Evolutionary conservation across 2,329 filamentous ascomycete species (phyloP).

Genomic region (Penicillium sp.): DNA sequence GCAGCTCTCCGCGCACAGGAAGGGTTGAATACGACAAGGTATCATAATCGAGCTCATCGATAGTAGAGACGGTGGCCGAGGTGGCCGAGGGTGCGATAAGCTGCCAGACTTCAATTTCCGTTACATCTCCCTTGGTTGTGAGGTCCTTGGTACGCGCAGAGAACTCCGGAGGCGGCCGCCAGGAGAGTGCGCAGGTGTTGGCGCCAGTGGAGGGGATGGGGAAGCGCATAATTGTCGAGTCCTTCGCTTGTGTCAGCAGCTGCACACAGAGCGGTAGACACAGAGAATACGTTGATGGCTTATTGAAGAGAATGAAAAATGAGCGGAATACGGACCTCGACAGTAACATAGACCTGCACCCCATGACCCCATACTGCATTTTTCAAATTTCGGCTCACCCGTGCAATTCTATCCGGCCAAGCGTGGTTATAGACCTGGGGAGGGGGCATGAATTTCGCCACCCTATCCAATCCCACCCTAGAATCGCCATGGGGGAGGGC

Average conservation of each 20-base stretch:
- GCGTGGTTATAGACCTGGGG: background rate
- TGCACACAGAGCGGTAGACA: background rate
- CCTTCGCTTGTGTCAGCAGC: background rate
- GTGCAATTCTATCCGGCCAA: conserved; percentile 3
- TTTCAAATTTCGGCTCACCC: background rate
- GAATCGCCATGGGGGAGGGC: background rate
- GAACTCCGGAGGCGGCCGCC: background rate
- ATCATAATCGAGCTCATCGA: background rate
- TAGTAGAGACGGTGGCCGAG: background rate
- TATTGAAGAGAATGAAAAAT: background rate
- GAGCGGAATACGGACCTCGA: background rate
- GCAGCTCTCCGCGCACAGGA: conserved; percentile 1
- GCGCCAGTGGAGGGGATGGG: background rate
- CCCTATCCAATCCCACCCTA: background rate
- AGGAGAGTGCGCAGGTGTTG: background rate
- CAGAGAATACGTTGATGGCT: background rate
- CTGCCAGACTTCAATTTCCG: conserved; percentile 1
- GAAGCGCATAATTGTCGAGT: background rate
- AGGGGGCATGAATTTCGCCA: background rate
- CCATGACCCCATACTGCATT: background rate
- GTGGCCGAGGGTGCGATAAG: background rate
- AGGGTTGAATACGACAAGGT: conserved; percentile 1
- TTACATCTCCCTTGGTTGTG: background rate
- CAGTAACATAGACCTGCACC: conserved; percentile 1
- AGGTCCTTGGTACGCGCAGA: background rate